A percentile compares a stretch with the other conserved stretches of the same genome.
These are phyloP conservation scores for Gleditsia sinensis DNA, from an alignment of 306 rosid species.

Conservation along the genomic window DNA sequence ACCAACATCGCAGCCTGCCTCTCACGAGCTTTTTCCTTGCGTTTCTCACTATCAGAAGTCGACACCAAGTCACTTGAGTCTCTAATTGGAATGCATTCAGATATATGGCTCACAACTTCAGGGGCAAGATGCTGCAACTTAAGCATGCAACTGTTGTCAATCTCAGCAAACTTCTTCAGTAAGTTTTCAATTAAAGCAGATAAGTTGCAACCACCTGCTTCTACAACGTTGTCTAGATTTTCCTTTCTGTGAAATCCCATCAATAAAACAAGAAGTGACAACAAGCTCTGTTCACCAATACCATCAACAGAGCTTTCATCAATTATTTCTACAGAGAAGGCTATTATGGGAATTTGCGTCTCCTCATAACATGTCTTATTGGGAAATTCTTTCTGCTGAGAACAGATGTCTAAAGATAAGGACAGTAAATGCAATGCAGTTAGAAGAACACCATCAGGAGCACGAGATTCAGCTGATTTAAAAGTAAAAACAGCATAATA, in stretches of 20 bases:
- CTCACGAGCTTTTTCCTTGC: constrained; percentile 95
- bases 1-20: constrained; percentile 94
- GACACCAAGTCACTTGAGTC: constrained; percentile 45
- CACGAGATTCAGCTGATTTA: constrained; percentile 72
- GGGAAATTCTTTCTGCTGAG: constrained; percentile 60
- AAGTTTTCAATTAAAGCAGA: constrained; percentile 67
- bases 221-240: constrained; percentile 50
- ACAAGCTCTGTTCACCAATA: constrained; percentile 73
- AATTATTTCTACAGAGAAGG: constrained; percentile 64
- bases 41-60: constrained; percentile 79
- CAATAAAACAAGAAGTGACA: constrained; percentile 84
- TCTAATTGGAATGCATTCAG: constrained; percentile 48
- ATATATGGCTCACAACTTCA: constrained; percentile 54
- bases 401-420: constrained; percentile 75
- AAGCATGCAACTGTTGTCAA: constrained; percentile 71
- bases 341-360: constrained; percentile 66
- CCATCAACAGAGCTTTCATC: constrained; percentile 47
- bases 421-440: constrained; percentile 88
- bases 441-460: constrained; percentile 83
- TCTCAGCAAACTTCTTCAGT: constrained; percentile 84
- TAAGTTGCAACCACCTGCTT: constrained; percentile 70
- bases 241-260: constrained; percentile 73
- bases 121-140: constrained; percentile 80
- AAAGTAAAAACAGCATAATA: constrained; percentile 80
- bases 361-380: constrained; percentile 41